Evolutionary conservation across 306 rosid species (phyloP).

Genomic region (Alnus glutinosa): DNA sequence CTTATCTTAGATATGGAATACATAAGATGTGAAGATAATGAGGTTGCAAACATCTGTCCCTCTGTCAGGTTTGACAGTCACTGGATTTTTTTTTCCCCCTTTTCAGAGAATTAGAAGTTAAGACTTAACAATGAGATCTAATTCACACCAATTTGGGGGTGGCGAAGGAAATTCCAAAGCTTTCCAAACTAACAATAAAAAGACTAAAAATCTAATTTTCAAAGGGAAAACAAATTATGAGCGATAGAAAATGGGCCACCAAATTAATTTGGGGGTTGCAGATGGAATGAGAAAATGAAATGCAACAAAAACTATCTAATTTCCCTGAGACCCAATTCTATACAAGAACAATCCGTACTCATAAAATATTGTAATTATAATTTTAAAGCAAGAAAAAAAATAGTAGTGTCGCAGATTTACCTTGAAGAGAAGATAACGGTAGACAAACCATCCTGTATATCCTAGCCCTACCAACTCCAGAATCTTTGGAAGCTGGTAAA

Average conservation of each 20-base stretch:
- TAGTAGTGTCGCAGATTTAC: slow-evolving; percentile 30
- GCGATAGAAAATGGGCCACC: background rate
- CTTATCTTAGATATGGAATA: background rate
- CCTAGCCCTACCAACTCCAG: slow-evolving; percentile 98
- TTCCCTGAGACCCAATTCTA: background rate
- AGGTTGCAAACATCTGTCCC: background rate
- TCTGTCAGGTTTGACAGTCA: no score
- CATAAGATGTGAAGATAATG: background rate
- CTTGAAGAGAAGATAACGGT: slow-evolving; percentile 99
- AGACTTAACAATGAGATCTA: background rate
- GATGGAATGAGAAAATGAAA: background rate
- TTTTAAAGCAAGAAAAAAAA: slow-evolving; percentile 2
- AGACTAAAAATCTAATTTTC: background rate
- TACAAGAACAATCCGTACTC: background rate
- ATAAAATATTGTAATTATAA: slow-evolving; percentile 6
- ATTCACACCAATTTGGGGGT: background rate
- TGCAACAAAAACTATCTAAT: background rate
- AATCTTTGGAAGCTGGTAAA: slow-evolving; percentile 85
- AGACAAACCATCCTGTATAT: slow-evolving; percentile 98
- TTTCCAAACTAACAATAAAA: background rate
- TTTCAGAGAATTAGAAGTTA: background rate
- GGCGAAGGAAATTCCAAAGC: background rate
- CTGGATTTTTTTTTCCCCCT: no score
- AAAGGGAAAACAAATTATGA: background rate
- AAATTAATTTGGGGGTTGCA: background rate